Percentiles rank a stretch among this genome's conserved stretches.
Evolutionary conservation across 176 grass and related monocot species (phyloP).

Genomic region (Elaeis guineensis): DNA sequence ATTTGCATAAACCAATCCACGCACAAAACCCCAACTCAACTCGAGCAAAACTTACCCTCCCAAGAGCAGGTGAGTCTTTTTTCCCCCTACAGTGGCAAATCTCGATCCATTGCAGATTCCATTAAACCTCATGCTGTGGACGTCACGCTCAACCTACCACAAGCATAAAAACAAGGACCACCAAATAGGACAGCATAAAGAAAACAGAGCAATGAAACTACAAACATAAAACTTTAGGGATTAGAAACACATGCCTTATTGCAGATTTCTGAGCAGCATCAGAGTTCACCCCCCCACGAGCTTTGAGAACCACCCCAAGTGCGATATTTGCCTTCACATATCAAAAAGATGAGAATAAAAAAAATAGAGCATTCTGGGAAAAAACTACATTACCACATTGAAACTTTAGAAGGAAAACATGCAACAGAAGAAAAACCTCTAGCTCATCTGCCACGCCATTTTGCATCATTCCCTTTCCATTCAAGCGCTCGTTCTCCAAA

Average conservation of each 20-base stretch:
- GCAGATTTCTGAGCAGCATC: constrained; percentile 29
- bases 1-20: too few relatives aligned
- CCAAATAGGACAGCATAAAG: constrained; percentile 65
- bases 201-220: constrained; percentile 37
- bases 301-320: constrained; percentile 52
- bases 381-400: constrained; percentile 13
- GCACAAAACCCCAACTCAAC: too few relatives aligned
- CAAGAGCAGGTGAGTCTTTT: too few relatives aligned
- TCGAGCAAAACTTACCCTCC: too few relatives aligned
- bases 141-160: constrained; percentile 60
- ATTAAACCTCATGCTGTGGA: constrained; percentile 37
- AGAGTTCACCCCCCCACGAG: constrained; percentile 54
- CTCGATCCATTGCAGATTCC: background rate
- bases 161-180: constrained; percentile 36
- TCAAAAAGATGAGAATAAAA: constrained; percentile 20
- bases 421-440: constrained; percentile 29
- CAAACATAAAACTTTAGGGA: constrained; percentile 19
- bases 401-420: constrained; percentile 1
- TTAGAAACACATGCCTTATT: constrained; percentile 54
- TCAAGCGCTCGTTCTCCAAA: constrained; percentile 25
- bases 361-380: background rate
- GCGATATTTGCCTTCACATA: constrained; percentile 33
- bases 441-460: constrained; percentile 47
- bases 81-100: too few relatives aligned
- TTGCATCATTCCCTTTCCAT: constrained; percentile 23